Evolutionary conservation across 176 grass and related monocot species (phyloP), one percentile per base, ranked within the genome.

Genomic region (Thalia dealbata): DNA sequence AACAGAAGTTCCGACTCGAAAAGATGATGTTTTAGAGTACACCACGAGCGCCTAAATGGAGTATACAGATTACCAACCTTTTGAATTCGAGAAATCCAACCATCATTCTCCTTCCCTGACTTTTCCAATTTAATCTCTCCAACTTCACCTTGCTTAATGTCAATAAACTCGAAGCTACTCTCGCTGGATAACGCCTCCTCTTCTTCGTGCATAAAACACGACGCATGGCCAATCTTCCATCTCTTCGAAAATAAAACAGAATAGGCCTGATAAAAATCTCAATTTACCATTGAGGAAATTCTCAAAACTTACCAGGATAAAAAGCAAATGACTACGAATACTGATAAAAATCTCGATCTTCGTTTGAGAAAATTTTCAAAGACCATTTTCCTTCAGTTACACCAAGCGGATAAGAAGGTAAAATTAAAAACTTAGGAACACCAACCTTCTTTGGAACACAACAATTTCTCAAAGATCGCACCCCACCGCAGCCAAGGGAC

Each of bases 151-250:
- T 75, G 60, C 16, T 77, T 52, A 73, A 50, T 59, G 18, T 81
- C 73, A 19, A 64, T 18, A 65, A 70, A 68, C 19, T 81, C 75
- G 23, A 59, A 77, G 19, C 52, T 42, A 42, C 54, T 68, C 64
- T 82, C 78, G 12, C 67, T 74, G 29, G 79, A 74, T 45, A 64
- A 79, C 14, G 78, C 26, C 28, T 64, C 88, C 65, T 87, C 88
- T 54, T 85, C 82, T 13, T 80, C 81, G 30, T 84, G 76, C 71
- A 82, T 89, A 65, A 91, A 96, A 82, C 86, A 85, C 0, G 80
- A 87, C 10, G 72, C 45, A 51, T 51, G 81, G 29, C 78, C 67
- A 48, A 75, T 76, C 46, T 75, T 83, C 74, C 83, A 72, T 73
- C 55, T 87, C 92, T 96, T 38, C 13, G 52, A 72, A 55, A 82